Conservation (phyloP, 495 filamentous ascomycete species). For the Penicillium ochrochloron region DNA sequence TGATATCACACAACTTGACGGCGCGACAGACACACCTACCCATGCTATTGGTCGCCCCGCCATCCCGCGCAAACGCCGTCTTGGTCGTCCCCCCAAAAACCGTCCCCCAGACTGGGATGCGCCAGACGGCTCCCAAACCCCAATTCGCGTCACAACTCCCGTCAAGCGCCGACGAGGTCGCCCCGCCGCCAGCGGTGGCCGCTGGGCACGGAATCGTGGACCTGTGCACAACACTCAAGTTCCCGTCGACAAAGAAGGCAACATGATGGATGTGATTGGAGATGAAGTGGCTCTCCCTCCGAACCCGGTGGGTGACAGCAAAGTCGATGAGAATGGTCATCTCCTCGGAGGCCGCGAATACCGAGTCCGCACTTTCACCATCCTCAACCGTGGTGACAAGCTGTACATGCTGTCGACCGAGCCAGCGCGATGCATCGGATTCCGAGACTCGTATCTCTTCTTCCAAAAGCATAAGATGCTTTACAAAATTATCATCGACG, state of each 20-base stretch:
- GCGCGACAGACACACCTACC: conserved; percentile 31
- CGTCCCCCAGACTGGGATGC: conserved; percentile 75
- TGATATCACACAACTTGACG: conserved; percentile 42
- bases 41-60: conserved; percentile 48
- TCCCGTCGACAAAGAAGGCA: conserved; percentile 92
- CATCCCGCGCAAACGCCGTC: conserved; percentile 74
- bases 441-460: conserved; percentile 96
- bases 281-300: conserved; percentile 90
- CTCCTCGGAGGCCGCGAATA: conserved; percentile 85
- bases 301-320: conserved; percentile 86
- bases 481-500: conserved; percentile 94
- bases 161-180: conserved; percentile 69
- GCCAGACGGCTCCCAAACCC: conserved; percentile 60
- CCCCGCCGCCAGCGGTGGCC: conserved; percentile 68
- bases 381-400: conserved; percentile 78
- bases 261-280: conserved; percentile 84
- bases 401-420: conserved; percentile 99
- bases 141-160: conserved; percentile 60
- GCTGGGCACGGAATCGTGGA: conserved; percentile 68
- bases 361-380: conserved; percentile 89
- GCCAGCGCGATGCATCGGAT: conserved; percentile 93
- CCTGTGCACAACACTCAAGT: conserved; percentile 78
- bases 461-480: conserved; percentile 95
- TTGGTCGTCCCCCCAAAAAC: conserved; percentile 86
- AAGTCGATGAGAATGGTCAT: conserved; percentile 86